Conservation (phyloP, 2,329 filamentous ascomycete genomes). For the Rhinocladiella mackenziei region DNA sequence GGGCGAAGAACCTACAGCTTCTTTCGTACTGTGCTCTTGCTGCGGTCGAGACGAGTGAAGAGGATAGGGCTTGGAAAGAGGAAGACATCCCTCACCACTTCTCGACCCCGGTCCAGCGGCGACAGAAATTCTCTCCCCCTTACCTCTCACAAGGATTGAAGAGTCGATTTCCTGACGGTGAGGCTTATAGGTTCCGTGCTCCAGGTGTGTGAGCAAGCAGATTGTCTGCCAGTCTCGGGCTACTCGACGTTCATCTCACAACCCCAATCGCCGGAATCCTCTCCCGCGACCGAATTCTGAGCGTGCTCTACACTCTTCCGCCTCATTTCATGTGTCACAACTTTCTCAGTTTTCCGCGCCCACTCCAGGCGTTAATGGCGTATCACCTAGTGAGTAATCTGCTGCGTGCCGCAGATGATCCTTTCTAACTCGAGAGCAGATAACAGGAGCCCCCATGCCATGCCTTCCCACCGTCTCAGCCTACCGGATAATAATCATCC, state of each 20-base stretch:
- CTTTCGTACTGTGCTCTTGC: not conserved
- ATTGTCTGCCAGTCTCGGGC: constrained; percentile 29
- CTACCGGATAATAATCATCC: constrained; percentile 26
- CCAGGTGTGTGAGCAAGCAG: constrained; percentile 31
- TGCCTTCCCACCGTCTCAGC: constrained; percentile 22
- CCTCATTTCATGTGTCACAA: constrained; percentile 28
- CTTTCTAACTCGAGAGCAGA: constrained; percentile 14
- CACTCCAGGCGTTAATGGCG: constrained; percentile 19
- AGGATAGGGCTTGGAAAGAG: not conserved
- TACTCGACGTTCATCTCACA: constrained; percentile 29
- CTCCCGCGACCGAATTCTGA: constrained; percentile 27
- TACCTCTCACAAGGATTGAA: too few species aligned
- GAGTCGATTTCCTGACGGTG: constrained; percentile 8
- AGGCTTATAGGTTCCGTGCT: constrained; percentile 29
- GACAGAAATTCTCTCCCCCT: not conserved
- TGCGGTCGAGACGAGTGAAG: not conserved
- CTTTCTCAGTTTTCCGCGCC: constrained; percentile 24
- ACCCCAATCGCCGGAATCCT: constrained; percentile 25
- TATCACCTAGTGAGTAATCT: constrained; percentile 24
- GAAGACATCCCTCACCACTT: not conserved
- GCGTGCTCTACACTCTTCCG: constrained; percentile 25
- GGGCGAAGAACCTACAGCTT: not conserved
- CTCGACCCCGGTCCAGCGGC: not conserved
- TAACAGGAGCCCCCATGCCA: constrained; percentile 14
- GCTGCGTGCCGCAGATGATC: not conserved